Evolutionary conservation across 2,329 filamentous ascomycete species (phyloP).

Genomic region (Fusarium sambucinum): DNA sequence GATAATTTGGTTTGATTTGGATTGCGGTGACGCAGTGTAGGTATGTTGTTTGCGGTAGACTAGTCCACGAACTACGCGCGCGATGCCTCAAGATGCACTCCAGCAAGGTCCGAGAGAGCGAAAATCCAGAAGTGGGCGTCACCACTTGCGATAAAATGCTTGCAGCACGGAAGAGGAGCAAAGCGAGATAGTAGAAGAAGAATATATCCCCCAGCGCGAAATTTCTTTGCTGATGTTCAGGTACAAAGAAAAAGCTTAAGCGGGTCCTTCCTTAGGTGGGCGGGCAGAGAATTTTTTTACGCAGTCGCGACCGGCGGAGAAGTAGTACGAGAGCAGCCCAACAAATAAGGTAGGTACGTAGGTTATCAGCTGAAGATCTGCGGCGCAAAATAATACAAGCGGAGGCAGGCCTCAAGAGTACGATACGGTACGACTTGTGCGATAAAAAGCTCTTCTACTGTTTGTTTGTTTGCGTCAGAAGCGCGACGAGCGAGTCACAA

Average conservation of each 20-base stretch:
- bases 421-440: conserved; percentile 44
- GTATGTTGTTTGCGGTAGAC: conserved; percentile 39
- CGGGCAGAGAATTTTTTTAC: conserved; percentile 42
- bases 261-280: conserved; percentile 28
- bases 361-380: conserved; percentile 29
- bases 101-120: conserved; percentile 15
- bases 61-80: conserved; percentile 43
- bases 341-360: background rate
- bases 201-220: conserved; percentile 25
- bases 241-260: conserved; percentile 41
- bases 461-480: conserved; percentile 44
- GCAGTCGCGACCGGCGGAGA: conserved; percentile 45
- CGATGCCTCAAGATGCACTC: conserved; percentile 38
- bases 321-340: conserved; percentile 42
- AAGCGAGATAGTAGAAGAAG: conserved; percentile 19
- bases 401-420: conserved; percentile 47
- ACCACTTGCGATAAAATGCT: conserved; percentile 25
- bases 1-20: conserved; percentile 49
- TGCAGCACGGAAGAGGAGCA: conserved; percentile 38
- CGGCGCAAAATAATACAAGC: conserved; percentile 41
- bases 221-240: conserved; percentile 35
- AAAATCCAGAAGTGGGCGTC: conserved; percentile 29
- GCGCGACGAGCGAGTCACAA: conserved; percentile 48
- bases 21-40: conserved; percentile 5
- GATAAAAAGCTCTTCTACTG: conserved; percentile 49